Percentiles rank a stretch among this genome's conserved stretches.
phyloP scores from a whole-genome alignment of 345 rosid genomes.

The Lumnitzera racemosa region DNA sequence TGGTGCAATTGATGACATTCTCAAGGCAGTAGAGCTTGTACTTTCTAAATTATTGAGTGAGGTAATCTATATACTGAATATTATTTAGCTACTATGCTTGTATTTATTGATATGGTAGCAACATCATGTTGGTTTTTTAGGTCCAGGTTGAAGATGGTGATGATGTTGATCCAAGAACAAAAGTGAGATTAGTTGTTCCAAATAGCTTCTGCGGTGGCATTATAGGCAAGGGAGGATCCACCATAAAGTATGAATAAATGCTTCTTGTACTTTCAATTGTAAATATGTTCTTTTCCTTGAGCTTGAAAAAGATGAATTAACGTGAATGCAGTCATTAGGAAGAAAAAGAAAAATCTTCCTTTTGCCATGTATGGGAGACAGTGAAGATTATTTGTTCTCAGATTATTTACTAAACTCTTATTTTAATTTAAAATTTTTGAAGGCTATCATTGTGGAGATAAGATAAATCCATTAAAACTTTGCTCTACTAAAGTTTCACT shows the following conservation, averaged over 20 bases:
- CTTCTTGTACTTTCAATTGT: slow-evolving; percentile 8
- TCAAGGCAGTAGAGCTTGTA: slow-evolving; percentile 79
- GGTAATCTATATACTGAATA: slow-evolving; percentile 35
- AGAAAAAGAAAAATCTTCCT: too few relatives aligned
- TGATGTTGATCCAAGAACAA: slow-evolving; percentile 76
- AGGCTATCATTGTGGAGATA: too few relatives aligned
- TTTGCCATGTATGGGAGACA: too few relatives aligned
- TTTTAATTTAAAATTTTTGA: too few relatives aligned
- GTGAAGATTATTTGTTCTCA: too few relatives aligned
- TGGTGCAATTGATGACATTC: slow-evolving; percentile 65
- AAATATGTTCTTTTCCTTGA: too few relatives aligned
- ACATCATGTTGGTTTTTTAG: slow-evolving; percentile 28
- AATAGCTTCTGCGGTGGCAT: slow-evolving; percentile 97
- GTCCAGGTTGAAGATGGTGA: slow-evolving; percentile 64
- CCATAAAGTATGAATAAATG: slow-evolving; percentile 64
- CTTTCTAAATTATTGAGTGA: slow-evolving; percentile 77
- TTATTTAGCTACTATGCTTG: slow-evolving; percentile 1
- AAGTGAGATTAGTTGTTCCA: slow-evolving; percentile 88
- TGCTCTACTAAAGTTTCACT: too few relatives aligned
- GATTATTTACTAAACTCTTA: too few relatives aligned
- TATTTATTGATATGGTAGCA: slow-evolving; percentile 5
- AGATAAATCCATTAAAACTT: too few relatives aligned
- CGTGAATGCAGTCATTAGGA: too few relatives aligned
- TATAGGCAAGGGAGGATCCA: slow-evolving; percentile 98
- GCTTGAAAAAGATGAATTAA: background rate